These are phyloP conservation scores for Geosiphon pyriformis DNA, from an alignment of 192 early-diverging fungal genomes.

Conservation along the genomic window DNA sequence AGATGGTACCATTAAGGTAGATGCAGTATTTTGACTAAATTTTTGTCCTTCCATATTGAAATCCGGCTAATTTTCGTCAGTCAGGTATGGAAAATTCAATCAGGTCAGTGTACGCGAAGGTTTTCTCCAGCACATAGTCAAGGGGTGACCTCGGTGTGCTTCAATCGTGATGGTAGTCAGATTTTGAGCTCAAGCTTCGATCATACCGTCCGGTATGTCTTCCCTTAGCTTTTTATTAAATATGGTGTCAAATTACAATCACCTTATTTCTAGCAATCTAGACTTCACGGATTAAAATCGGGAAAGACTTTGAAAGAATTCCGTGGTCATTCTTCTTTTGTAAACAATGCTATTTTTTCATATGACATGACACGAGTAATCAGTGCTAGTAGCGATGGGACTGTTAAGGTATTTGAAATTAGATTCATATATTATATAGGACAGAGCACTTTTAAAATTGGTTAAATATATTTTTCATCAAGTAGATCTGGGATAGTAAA, in stretches of 20 bases:
- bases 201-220: slow-evolving; percentile 58
- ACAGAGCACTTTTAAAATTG: neutral
- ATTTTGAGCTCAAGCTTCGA: slow-evolving; percentile 81
- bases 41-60: no score
- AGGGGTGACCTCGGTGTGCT: slow-evolving; percentile 74
- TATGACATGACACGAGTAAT: slow-evolving; percentile 65
- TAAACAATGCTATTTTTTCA: slow-evolving; percentile 76
- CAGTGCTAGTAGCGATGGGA: slow-evolving; percentile 83
- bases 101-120: slow-evolving; percentile 64
- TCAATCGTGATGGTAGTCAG: slow-evolving; percentile 74
- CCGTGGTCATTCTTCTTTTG: slow-evolving; percentile 84
- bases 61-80: no score
- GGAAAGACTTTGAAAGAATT: slow-evolving; percentile 90
- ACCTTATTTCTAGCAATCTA: slow-evolving; percentile 19
- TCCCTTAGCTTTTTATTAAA: neutral
- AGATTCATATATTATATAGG: neutral
- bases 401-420: slow-evolving; percentile 56
- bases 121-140: slow-evolving; percentile 81
- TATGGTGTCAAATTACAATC: no score
- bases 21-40: no score
- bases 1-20: slow-evolving; percentile 81
- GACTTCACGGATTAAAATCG: slow-evolving; percentile 87
- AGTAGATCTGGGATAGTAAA: slow-evolving; percentile 88
- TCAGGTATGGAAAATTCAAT: slow-evolving; percentile 75
- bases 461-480: neutral